Evolutionary conservation across 2,329 filamentous ascomycete species (phyloP), one percentile per base, ranked within the genome.

Genomic region (Metarhizium humberi): DNA sequence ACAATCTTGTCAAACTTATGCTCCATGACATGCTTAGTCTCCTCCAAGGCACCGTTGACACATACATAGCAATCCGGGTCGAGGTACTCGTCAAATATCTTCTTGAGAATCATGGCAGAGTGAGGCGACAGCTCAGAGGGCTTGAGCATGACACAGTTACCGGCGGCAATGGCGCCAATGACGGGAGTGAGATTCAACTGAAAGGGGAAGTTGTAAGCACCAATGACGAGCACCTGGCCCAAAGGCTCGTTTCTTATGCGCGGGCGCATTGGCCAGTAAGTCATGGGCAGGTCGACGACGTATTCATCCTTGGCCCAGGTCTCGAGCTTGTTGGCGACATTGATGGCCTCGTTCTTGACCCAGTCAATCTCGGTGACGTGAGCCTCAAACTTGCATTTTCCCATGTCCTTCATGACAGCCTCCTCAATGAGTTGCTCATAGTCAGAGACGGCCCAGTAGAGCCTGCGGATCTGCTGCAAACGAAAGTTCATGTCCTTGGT

Each of bases 1-100:
- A 94, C 92, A 66, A 99, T 95, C 80, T 96, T 97, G 75, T 95
- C 92, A 87, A 92, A 99, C 71, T 92, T 92, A 75, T 91, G 83
- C 56, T 92, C 84, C 38, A 99, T 80, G 48, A 97, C 75, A 13
- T 84, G 85, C 49, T 88, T 90, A 4, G 88, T 91, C 76, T 96
- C 90, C 4, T 86, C 78, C 20, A 96, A 73, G 32, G 77, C 85
- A 57, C 94, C 94, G 68, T 96, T 94, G 61, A 96, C 77, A 56
- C 90, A 81, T 40, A 77, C 75, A 72, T 90, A 96, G 62, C 85
- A 86, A 16, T 83, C 81, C 2, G 84, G 81, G 68, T 97, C 94
- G 53, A 99, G 84, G 43, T 81, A 80, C 45, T 82, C 78, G 66
- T 87, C 81, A 51, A 96, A 71, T 61, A 97, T 81, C 72, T 88